These are phyloP conservation scores for Phytophthora cryptogea DNA, from an alignment of 352 stramenopile species.

Conservation along the genomic window DNA sequence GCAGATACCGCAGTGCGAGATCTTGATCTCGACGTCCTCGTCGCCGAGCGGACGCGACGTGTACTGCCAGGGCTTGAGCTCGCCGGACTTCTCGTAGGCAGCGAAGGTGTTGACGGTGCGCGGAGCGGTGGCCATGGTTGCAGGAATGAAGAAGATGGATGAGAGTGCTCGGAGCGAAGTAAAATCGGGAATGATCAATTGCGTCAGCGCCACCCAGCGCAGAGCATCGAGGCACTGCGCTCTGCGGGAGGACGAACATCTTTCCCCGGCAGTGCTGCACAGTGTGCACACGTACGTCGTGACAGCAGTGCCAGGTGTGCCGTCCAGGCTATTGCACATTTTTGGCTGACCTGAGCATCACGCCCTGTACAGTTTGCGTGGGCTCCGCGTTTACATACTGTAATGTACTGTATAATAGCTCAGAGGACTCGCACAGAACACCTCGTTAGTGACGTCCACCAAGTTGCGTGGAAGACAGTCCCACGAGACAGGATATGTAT, in stretches of 20 bases:
- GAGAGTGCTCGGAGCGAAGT: constrained; percentile 12
- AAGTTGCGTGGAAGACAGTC: too few species aligned
- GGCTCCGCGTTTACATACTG: constrained; percentile 24
- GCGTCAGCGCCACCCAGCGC: not conserved
- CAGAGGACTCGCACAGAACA: too few species aligned
- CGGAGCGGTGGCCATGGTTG: constrained; percentile 34
- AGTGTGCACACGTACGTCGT: too few species aligned
- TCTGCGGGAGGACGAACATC: too few species aligned
- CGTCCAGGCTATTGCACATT: constrained; percentile 26
- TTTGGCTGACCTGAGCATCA: constrained; percentile 8
- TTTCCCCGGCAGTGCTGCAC: too few species aligned
- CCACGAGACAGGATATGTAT: too few species aligned
- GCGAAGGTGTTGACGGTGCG: constrained; percentile 55
- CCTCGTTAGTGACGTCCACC: too few species aligned
- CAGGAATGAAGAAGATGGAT: not conserved
- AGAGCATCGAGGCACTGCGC: too few species aligned
- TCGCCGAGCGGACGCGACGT: constrained; percentile 43
- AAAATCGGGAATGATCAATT: constrained; percentile 29
- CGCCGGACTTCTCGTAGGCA: constrained; percentile 40
- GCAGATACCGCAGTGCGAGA: constrained; percentile 69
- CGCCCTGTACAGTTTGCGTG: constrained; percentile 17
- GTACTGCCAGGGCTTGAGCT: constrained; percentile 57
- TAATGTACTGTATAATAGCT: too few species aligned
- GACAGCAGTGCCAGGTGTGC: constrained; percentile 5
- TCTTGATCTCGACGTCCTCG: constrained; percentile 65